Conservation (phyloP, 2,329 filamentous ascomycete genomes). For the Aspergillus tubingensis region DNA sequence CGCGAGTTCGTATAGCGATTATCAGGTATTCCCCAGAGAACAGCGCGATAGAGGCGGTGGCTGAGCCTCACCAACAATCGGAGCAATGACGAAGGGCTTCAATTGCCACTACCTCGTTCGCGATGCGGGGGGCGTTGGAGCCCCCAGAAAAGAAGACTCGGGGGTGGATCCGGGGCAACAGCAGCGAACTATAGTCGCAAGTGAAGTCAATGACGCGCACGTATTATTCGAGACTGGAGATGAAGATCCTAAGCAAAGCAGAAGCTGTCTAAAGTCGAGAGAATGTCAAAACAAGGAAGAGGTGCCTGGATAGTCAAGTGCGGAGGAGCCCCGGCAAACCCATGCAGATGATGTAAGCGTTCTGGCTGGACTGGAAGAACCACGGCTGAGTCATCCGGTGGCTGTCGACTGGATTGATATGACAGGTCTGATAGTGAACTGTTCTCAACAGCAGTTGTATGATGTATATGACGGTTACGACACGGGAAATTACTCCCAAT, state of each 20-base stretch:
- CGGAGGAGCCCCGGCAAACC: slow-evolving; percentile 7
- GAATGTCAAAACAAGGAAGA: not conserved
- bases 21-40: not conserved
- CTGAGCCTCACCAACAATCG: not conserved
- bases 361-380: not conserved
- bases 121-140: slow-evolving; percentile 10
- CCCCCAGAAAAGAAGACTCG: slow-evolving; percentile 8
- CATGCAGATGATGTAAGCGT: slow-evolving; percentile 9
- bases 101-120: slow-evolving; percentile 8
- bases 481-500: no score
- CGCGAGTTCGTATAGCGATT: no score
- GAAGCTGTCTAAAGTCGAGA: not conserved
- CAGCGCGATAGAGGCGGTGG: not conserved
- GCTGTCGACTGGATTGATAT: not conserved
- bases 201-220: not conserved
- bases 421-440: no score
- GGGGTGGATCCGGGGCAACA: not conserved
- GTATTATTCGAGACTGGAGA: not conserved
- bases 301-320: not conserved
- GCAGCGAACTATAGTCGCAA: not conserved
- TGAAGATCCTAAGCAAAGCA: not conserved
- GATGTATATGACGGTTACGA: no score
- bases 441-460: no score
- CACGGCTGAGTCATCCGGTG: slow-evolving; percentile 6
- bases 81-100: not conserved